A percentile compares a stretch with the other conserved stretches of the same genome.
Conservation (phyloP, 495 filamentous ascomycete species). For the Annulohypoxylon maeteangense region DNA sequence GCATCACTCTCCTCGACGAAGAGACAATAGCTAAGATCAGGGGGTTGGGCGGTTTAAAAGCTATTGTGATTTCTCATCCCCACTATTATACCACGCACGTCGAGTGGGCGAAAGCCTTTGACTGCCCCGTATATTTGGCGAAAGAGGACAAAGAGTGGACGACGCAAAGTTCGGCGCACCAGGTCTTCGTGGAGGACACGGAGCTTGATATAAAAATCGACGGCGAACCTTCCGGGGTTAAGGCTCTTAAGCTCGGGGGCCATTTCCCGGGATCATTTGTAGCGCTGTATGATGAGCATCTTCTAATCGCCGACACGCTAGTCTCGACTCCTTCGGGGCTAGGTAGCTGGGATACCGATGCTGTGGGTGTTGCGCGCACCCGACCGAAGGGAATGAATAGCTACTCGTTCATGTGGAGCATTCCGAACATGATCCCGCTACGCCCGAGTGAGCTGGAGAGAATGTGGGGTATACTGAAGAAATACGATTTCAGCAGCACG, state of each 20-base stretch:
- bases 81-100: slow-evolving; percentile 80
- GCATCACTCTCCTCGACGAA: slow-evolving; percentile 71
- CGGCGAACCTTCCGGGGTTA: slow-evolving; percentile 63
- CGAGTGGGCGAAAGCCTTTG: slow-evolving; percentile 72
- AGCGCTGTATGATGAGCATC: slow-evolving; percentile 63
- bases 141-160: slow-evolving; percentile 71
- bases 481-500: slow-evolving; percentile 69
- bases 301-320: slow-evolving; percentile 79
- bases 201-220: slow-evolving; percentile 49
- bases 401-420: slow-evolving; percentile 81
- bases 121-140: slow-evolving; percentile 71
- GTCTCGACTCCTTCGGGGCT: slow-evolving; percentile 69
- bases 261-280: slow-evolving; percentile 80
- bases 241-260: slow-evolving; percentile 73
- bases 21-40: slow-evolving; percentile 63
- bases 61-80: slow-evolving; percentile 81
- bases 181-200: slow-evolving; percentile 56
- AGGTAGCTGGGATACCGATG: slow-evolving; percentile 52
- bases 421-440: slow-evolving; percentile 83
- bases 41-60: slow-evolving; percentile 68
- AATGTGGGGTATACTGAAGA: slow-evolving; percentile 64
- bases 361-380: slow-evolving; percentile 48
- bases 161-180: slow-evolving; percentile 47
- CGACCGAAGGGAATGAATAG: slow-evolving; percentile 67
- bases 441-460: slow-evolving; percentile 62